Percentiles rank a stretch among this genome's conserved stretches.
Evolutionary conservation across 345 rosid species (phyloP).

Genomic region (Diplotaxis tenuifolia): DNA sequence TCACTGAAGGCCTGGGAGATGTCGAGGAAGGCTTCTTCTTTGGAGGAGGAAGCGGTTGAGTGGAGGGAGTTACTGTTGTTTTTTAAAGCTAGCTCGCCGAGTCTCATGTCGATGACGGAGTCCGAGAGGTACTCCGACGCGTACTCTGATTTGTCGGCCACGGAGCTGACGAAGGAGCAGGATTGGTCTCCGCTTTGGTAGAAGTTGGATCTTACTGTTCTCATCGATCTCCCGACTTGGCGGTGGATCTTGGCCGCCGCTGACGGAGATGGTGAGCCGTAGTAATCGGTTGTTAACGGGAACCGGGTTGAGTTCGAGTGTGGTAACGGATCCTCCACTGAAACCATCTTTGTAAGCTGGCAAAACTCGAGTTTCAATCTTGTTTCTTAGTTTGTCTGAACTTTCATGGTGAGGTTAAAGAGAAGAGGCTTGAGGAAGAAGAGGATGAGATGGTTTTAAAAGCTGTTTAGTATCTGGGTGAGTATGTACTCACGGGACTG

Average conservation of each 20-base stretch:
- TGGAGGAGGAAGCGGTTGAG: constrained; percentile 41
- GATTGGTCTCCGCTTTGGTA: constrained; percentile 47
- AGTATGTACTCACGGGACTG: constrained; percentile 28
- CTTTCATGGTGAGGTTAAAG: constrained; percentile 30
- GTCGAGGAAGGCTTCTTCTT: constrained; percentile 55
- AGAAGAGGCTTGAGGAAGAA: constrained; percentile 5
- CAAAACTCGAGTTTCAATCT: neutral
- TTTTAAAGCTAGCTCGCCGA: constrained; percentile 70
- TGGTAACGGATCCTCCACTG: constrained; percentile 60
- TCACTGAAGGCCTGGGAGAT: constrained; percentile 82
- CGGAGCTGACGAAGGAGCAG: constrained; percentile 46
- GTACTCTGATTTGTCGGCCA: constrained; percentile 45
- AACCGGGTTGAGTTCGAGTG: constrained; percentile 57
- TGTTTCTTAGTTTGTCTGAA: neutral
- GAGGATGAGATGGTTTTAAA: constrained; percentile 16
- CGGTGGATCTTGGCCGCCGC: constrained; percentile 51
- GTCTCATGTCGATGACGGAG: constrained; percentile 82
- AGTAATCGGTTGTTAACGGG: constrained; percentile 49
- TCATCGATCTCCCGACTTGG: constrained; percentile 79
- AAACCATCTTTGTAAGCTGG: constrained; percentile 55
- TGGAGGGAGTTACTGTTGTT: constrained; percentile 39
- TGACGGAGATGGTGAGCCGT: constrained; percentile 40
- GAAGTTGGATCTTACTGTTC: constrained; percentile 71
- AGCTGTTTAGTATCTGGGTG: constrained; percentile 27
- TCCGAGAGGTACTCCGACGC: constrained; percentile 76